Base-by-base conservation (phyloP, 148 eudicot species). In the Euryodendron excelsum region DNA sequence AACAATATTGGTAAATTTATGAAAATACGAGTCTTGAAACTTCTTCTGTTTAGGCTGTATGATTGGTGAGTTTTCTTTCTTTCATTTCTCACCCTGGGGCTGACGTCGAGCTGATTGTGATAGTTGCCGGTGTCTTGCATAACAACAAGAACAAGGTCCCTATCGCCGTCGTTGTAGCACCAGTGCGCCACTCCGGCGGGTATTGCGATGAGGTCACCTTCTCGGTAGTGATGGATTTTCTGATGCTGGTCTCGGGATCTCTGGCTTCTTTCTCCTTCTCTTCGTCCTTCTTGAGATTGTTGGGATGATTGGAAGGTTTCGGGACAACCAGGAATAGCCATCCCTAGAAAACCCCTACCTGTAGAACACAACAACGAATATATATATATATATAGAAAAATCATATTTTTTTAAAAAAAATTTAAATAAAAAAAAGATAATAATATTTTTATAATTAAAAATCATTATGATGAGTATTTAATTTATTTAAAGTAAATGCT, bases 171-270 rank as follows among this genome's bases (percentile, higher is more conserved):
- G 28, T 94, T 94, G 84, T 92, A 89, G 27, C 73, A 28, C 98
- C 98, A 94, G 76, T 86, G 91, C 15, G 92, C 86, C 12, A 85
- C 82, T 71, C 97, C 98, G 0, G 97, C 88, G 0, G 94, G 96
- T 25, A 88, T 27, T 4, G 91, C 96, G 1, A 92, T 8, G 39
- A 90, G 47, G 31, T 94, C 96, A 6, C 98, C 98, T 64, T 85
- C 74, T 6, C 84, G 77, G 83, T 88, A 83, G 7, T 77, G 85
- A 18, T 82, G 69, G 63, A 94, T 78, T 78, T 86, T 90, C 85
- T 94, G 97, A 82, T 92, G 98, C 28, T 81, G 81, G 78, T 94
- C 97, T 34, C 78, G 81, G 87, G 64, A 79, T 30, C 76, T 67
- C 66, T 59, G 77, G 18, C 89, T 59, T 28, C 77, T 17, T 20